Evolutionary conservation across 148 eudicot species (phyloP).

Genomic region (Cornus suecica): DNA sequence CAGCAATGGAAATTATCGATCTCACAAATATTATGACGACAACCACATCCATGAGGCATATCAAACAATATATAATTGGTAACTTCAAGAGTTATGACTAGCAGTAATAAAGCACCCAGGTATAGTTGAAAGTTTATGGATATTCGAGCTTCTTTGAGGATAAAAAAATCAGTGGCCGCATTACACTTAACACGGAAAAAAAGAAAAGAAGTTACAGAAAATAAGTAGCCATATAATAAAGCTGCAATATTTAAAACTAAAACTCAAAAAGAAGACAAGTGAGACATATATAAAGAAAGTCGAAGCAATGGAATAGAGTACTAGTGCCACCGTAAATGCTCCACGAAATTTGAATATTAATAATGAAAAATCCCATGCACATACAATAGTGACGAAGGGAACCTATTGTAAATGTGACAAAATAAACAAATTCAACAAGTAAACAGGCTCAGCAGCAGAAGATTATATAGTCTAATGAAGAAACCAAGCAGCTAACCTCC

Average conservation of each 20-base stretch:
- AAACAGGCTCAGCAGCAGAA: background rate
- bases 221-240: background rate
- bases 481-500: conserved; percentile 59
- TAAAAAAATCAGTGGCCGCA: too few species aligned
- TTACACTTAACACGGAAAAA: too few species aligned
- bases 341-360: too few species aligned
- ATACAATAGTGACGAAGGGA: too few species aligned
- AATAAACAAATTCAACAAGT: background rate
- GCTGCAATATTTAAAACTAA: background rate
- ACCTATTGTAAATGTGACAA: too few species aligned
- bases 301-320: background rate
- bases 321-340: background rate
- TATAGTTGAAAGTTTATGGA: background rate
- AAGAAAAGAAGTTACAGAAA: background rate
- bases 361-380: too few species aligned
- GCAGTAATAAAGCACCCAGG: background rate
- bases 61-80: background rate
- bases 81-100: background rate
- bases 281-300: background rate
- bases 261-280: background rate
- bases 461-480: background rate
- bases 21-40: background rate
- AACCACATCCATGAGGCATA: background rate
- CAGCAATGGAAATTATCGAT: background rate
- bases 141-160: too few species aligned